These are phyloP conservation scores for Candida mesenterica DNA, from an alignment of 1,139 yeast species.

Conservation along the genomic window DNA sequence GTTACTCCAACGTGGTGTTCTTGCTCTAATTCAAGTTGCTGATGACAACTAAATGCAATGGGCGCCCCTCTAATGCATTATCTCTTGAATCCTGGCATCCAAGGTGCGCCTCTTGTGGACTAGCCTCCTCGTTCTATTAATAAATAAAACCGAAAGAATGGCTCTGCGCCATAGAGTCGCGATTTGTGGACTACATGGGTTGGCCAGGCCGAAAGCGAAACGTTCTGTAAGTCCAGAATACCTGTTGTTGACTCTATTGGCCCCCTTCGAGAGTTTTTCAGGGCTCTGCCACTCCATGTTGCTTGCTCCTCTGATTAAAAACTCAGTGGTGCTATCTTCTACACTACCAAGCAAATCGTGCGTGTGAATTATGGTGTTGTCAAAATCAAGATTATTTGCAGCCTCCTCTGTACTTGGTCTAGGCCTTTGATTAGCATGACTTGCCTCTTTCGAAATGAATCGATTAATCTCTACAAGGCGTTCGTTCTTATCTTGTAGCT, in stretches of 20 bases:
- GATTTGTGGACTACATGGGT: too few species aligned
- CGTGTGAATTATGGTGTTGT: neutral
- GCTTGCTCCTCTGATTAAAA: slow-evolving; percentile 9
- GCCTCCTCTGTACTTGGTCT: neutral
- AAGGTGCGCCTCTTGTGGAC: neutral
- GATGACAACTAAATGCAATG: too few species aligned
- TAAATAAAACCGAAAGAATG: slow-evolving; percentile 1
- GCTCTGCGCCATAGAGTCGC: neutral
- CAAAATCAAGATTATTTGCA: neutral
- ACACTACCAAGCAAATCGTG: neutral
- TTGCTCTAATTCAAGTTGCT: too few species aligned
- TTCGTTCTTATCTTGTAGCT: slow-evolving; percentile 10
- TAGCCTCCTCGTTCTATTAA: neutral
- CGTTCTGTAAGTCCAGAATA: too few species aligned
- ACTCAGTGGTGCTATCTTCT: slow-evolving; percentile 10
- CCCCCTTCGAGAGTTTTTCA: too few species aligned
- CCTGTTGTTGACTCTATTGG: too few species aligned
- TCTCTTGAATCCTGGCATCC: slow-evolving; percentile 1
- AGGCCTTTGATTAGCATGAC: neutral
- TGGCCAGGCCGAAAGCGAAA: too few species aligned
- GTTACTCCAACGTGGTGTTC: too few species aligned
- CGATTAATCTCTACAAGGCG: slow-evolving; percentile 10
- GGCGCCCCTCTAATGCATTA: too few species aligned
- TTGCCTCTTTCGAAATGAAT: slow-evolving; percentile 1
- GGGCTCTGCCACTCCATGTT: too few species aligned